Evolutionary conservation across 2,329 filamentous ascomycete species (phyloP).

Genomic region (Pestalotiopsis sp.): DNA sequence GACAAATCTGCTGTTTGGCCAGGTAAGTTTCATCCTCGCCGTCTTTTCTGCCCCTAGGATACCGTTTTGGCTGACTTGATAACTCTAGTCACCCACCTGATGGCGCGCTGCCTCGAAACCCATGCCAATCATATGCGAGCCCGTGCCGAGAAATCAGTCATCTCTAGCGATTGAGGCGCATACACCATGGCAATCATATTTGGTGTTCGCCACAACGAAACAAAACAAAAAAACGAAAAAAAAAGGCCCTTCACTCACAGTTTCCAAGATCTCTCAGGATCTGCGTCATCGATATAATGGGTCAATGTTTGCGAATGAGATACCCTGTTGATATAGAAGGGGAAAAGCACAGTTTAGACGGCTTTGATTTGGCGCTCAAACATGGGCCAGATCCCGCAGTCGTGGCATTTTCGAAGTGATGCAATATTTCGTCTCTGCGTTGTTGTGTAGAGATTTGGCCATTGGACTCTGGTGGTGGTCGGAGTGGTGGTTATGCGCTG

Average conservation of each 20-base stretch:
- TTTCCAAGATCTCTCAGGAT: not conserved
- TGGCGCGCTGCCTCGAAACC: conserved; percentile 56
- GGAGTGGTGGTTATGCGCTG: not conserved
- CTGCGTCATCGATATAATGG: not conserved
- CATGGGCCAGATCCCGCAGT: not conserved
- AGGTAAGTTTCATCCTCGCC: conserved; percentile 55
- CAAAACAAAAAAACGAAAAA: too few relatives aligned
- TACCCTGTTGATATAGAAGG: not conserved
- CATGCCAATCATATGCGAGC: conserved; percentile 54
- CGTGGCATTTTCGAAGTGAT: not conserved
- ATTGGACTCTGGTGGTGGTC: not conserved
- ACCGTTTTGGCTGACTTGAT: conserved; percentile 8
- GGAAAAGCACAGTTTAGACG: not conserved
- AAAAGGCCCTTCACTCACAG: not conserved
- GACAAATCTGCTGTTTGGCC: conserved; percentile 92
- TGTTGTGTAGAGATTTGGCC: not conserved
- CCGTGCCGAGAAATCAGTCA: conserved; percentile 54
- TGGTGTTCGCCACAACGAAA: not conserved
- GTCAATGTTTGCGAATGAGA: not conserved
- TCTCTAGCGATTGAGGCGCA: conserved; percentile 37
- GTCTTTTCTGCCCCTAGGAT: not conserved
- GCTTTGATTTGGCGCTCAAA: not conserved
- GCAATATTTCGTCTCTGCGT: not conserved
- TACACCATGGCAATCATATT: not conserved
- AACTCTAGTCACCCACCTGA: conserved; percentile 49